A percentile compares a stretch with the other conserved stretches of the same genome.
Evolutionary conservation across 2,329 filamentous ascomycete species (phyloP).

Genomic region (Fusarium subtropicale): DNA sequence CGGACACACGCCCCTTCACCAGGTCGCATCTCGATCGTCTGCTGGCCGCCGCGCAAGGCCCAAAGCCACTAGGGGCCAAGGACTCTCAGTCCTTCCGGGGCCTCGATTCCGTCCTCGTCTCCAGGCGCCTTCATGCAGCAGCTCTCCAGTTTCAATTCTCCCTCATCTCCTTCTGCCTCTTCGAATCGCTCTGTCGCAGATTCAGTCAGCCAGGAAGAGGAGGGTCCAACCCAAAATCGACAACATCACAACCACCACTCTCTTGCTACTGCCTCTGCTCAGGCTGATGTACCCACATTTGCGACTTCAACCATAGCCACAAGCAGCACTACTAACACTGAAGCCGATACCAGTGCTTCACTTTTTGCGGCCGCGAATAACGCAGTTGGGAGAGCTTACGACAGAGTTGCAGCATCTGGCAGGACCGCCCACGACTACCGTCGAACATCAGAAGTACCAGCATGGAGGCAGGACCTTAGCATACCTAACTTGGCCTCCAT

Average conservation of each 20-base stretch:
- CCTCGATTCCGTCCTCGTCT: slow-evolving; percentile 45
- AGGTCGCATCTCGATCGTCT: slow-evolving; percentile 47
- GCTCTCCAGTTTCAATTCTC: slow-evolving; percentile 41
- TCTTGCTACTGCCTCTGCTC: slow-evolving; percentile 21
- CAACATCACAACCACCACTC: slow-evolving; percentile 12
- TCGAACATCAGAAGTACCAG: slow-evolving; percentile 28
- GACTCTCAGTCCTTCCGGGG: slow-evolving; percentile 46
- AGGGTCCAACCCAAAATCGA: slow-evolving; percentile 14
- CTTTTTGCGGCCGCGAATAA: slow-evolving; percentile 24
- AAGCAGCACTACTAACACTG: slow-evolving; percentile 11
- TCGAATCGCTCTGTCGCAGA: slow-evolving; percentile 26
- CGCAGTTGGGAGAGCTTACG: slow-evolving; percentile 28
- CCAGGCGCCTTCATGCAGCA: slow-evolving; percentile 51
- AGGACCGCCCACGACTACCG: slow-evolving; percentile 31
- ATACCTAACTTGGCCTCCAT: slow-evolving; percentile 34
- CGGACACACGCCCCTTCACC: slow-evolving; percentile 38
- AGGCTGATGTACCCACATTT: slow-evolving; percentile 21
- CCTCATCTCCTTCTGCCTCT: slow-evolving; percentile 32
- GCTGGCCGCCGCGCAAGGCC: slow-evolving; percentile 40
- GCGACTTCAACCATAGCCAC: slow-evolving; percentile 16
- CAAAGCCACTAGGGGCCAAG: slow-evolving; percentile 43
- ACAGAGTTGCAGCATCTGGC: slow-evolving; percentile 24
- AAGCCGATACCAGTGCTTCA: slow-evolving; percentile 20
- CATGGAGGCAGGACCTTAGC: slow-evolving; percentile 43
- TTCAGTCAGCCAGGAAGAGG: slow-evolving; percentile 33